phyloP scores from a whole-genome alignment of 192 early-diverging fungal species.

The Coemansia sp. region DNA sequence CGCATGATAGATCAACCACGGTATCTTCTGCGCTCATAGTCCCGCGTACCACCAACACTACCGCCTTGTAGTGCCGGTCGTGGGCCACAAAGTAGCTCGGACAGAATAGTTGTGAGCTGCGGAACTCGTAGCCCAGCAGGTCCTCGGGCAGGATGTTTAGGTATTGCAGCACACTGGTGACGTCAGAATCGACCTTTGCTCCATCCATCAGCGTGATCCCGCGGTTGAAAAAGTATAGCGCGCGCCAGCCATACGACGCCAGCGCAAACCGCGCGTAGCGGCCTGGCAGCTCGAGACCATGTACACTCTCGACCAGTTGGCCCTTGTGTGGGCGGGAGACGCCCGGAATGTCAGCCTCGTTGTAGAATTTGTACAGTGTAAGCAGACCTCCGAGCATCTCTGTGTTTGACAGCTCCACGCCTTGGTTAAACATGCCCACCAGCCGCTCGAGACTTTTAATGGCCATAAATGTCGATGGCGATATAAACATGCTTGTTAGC shows the following conservation, averaged over 20 bases:
- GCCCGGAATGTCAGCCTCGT: slow-evolving; percentile 41
- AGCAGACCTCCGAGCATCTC: slow-evolving; percentile 65
- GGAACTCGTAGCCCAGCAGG: slow-evolving; percentile 67
- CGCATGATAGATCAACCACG: slow-evolving; percentile 72
- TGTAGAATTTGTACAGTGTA: slow-evolving; percentile 66
- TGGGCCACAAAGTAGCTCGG: slow-evolving; percentile 71
- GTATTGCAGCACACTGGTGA: slow-evolving; percentile 63
- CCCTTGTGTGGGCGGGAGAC: slow-evolving; percentile 42
- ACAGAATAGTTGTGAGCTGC: slow-evolving; percentile 63
- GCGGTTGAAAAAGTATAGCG: slow-evolving; percentile 70
- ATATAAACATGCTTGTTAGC: slow-evolving; percentile 51
- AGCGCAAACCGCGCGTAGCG: slow-evolving; percentile 62
- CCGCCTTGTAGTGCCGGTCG: slow-evolving; percentile 62
- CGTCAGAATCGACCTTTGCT: slow-evolving; percentile 65
- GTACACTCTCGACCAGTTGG: slow-evolving; percentile 28
- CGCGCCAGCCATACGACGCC: slow-evolving; percentile 72
- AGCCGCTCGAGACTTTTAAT: slow-evolving; percentile 51
- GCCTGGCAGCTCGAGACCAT: slow-evolving; percentile 53
- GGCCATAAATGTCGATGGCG: slow-evolving; percentile 45
- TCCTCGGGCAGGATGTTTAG: slow-evolving; percentile 63
- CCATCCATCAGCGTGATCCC: slow-evolving; percentile 69
- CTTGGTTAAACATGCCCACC: slow-evolving; percentile 61
- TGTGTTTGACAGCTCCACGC: slow-evolving; percentile 66
- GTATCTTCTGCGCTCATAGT: slow-evolving; percentile 76
- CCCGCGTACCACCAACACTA: slow-evolving; percentile 68